Conservation (phyloP, 202 grass and related monocot species). For the Schoenoplectus triqueter region DNA sequence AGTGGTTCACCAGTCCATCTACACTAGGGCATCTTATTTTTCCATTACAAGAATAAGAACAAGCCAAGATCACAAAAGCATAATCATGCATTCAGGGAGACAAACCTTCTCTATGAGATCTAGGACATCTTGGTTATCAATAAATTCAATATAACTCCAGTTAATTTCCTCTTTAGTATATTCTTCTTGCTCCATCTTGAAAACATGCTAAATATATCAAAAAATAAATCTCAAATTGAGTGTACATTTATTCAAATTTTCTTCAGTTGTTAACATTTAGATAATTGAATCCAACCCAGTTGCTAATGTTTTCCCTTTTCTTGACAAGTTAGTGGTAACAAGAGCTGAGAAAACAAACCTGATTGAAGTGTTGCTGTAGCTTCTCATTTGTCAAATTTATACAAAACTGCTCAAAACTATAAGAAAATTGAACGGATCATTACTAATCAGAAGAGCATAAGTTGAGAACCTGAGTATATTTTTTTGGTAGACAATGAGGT, state of each 20-base stretch:
- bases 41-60: slow-evolving; percentile 16
- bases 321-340: slow-evolving; percentile 33
- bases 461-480: slow-evolving; percentile 30
- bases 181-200: slow-evolving; percentile 99
- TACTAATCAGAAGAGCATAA: slow-evolving; percentile 4
- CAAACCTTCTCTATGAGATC: slow-evolving; percentile 99
- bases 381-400: slow-evolving; percentile 99
- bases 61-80: slow-evolving; percentile 19
- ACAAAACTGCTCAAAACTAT: slow-evolving; percentile 98
- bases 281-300: background rate
- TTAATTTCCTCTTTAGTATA: slow-evolving; percentile 98
- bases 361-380: slow-evolving; percentile 97
- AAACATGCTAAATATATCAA: slow-evolving; percentile 74
- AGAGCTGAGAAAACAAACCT: slow-evolving; percentile 53
- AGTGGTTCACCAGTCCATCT: background rate
- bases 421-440: slow-evolving; percentile 37
- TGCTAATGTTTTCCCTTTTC: background rate
- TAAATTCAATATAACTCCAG: slow-evolving; percentile 99
- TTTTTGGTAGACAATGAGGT: background rate
- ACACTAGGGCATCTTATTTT: background rate
- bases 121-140: slow-evolving; percentile 96
- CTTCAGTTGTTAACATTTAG: slow-evolving; percentile 12
- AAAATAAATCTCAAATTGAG: background rate
- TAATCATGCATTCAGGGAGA: background rate
- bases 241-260: background rate